Base-by-base conservation (phyloP, 176 grass and related monocot species). In the Oryza australiensis region DNA sequence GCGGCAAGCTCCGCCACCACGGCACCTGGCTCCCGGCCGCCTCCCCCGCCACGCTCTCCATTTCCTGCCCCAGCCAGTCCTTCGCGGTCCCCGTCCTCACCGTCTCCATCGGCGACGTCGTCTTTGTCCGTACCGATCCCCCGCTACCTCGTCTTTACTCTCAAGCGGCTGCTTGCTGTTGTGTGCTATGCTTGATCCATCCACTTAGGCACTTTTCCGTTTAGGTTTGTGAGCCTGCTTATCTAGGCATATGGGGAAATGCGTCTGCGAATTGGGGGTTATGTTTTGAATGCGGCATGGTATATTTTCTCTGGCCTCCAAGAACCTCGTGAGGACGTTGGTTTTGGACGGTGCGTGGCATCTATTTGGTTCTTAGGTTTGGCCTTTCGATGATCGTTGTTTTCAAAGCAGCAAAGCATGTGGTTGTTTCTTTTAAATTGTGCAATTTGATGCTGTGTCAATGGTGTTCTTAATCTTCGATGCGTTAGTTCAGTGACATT, bases 21-120 rank as follows among this genome's bases (percentile, higher is more conserved):
- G 88, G 92, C 32, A 84, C 84, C 63, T 94, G 92, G 92, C 73
- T 94, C 72, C 69, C 72, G 3, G 83, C 92, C 5, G 30, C 80
- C 23, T 74, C 83, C 26, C 22, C 53, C 16, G 88, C 86, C 5
- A 10, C 29, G 28, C 88, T 94, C 42, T 40, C 40, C 80, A 10
- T 94, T 41, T 76, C 68, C 68, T 74, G 53, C 51, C 80, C 80
- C 67, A 38, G 22, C 62, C n/a, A 33, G 38, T 33, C 30, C 33
- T 66, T 34, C 42, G 59, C 70, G 22, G 82, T 51, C 7, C 71
- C 81, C 23, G 28, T 94, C 76, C 80, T 94, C 80, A 91, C 83
- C 68, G 83, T 94, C 84, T 91, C 76, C 83, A 76, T 91, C 62
- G 86, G 48, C 32, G 26, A 70, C 73, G 82, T 85, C 64, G 62